Conservation (phyloP, 768 basidiomycete genomes). For the Calocera viscosa region DNA sequence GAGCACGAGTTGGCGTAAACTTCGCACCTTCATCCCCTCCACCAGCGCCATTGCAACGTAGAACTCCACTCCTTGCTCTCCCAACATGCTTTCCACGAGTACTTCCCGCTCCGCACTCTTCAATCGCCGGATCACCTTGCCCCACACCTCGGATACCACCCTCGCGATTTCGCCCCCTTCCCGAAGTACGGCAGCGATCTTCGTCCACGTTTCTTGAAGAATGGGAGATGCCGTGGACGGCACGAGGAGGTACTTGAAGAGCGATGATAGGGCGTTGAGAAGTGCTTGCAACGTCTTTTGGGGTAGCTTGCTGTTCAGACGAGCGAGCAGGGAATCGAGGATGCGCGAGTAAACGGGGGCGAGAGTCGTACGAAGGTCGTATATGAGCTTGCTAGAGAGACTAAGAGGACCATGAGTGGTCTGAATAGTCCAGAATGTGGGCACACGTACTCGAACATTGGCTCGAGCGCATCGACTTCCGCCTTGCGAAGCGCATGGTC, state of each 20-base stretch:
- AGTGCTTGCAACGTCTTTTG: conserved; percentile 49
- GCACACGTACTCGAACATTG: conserved; percentile 61
- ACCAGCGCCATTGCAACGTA: conserved; percentile 42
- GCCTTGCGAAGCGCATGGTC: conserved; percentile 40
- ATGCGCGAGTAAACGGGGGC: conserved; percentile 48
- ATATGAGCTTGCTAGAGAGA: conserved; percentile 61
- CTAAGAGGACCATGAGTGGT: conserved; percentile 29
- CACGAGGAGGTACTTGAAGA: conserved; percentile 64
- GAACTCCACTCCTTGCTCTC: conserved; percentile 32
- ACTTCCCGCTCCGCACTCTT: conserved; percentile 46
- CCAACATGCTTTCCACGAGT: conserved; percentile 42
- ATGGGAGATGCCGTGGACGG: conserved; percentile 26
- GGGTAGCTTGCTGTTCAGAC: conserved; percentile 48
- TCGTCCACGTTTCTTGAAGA: conserved; percentile 40
- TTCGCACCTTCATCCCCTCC: conserved; percentile 61
- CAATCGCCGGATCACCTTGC: conserved; percentile 56
- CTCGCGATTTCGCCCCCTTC: conserved; percentile 61
- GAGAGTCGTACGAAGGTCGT: conserved; percentile 70
- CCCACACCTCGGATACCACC: conserved; percentile 81
- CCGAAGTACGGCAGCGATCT: conserved; percentile 39
- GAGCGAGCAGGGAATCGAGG: conserved; percentile 41
- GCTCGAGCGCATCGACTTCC: conserved; percentile 59
- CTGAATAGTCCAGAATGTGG: conserved; percentile 10
- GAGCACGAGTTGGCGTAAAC: background rate
- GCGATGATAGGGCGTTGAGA: conserved; percentile 50